phyloP scores from a whole-genome alignment of 2,329 filamentous ascomycete genomes.

The Paraphaeosphaeria minitans region DNA sequence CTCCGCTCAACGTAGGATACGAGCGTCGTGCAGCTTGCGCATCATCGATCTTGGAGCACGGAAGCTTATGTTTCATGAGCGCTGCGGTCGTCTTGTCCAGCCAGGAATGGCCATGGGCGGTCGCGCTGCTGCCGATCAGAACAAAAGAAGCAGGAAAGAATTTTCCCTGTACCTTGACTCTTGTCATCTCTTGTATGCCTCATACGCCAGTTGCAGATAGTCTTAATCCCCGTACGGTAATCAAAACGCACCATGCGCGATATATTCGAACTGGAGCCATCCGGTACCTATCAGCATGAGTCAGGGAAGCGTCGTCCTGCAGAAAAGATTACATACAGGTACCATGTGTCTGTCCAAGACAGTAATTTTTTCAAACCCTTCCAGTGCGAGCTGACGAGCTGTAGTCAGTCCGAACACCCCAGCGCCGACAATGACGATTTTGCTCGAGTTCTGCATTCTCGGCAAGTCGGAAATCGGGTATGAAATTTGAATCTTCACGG shows the following conservation, averaged over 20 bases:
- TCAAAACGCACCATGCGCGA: constrained; percentile 43
- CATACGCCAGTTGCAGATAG: neutral
- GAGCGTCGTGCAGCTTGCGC: neutral
- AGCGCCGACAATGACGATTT: constrained; percentile 11
- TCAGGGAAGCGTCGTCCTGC: too few relatives aligned
- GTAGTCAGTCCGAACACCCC: constrained; percentile 13
- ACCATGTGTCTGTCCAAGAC: constrained; percentile 4
- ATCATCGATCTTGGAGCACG: neutral
- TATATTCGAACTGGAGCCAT: constrained; percentile 48
- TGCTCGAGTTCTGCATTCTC: too few relatives aligned
- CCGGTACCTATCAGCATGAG: constrained; percentile 13
- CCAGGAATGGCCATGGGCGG: neutral
- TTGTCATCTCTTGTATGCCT: neutral
- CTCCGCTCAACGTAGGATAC: neutral
- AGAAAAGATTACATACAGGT: neutral
- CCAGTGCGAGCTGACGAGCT: constrained; percentile 5
- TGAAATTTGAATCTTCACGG: too few relatives aligned
- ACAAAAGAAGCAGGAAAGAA: neutral
- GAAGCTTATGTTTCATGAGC: neutral
- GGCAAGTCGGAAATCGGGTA: too few relatives aligned
- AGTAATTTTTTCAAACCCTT: constrained; percentile 10
- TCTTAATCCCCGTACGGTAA: neutral
- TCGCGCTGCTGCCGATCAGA: neutral
- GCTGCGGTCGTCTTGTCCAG: neutral
- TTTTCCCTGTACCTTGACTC: neutral